These are phyloP conservation scores for Acrasis kona DNA, from an alignment of 78 protist species.

Conservation along the genomic window DNA sequence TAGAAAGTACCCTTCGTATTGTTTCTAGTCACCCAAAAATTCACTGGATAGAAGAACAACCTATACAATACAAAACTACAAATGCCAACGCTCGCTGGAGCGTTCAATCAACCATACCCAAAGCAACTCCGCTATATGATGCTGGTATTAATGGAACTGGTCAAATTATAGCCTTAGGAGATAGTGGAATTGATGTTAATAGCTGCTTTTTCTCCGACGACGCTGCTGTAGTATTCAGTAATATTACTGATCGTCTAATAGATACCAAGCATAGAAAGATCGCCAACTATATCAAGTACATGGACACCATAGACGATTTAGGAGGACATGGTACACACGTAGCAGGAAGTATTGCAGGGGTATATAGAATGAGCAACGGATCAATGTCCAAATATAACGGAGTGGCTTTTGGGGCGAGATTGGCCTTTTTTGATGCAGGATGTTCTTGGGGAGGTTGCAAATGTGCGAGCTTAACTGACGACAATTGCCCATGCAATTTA, in stretches of 20 bases:
- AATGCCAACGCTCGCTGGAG: background rate
- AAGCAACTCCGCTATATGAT: background rate
- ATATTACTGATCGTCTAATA: background rate
- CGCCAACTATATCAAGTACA: background rate
- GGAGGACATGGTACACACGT: constrained; percentile 51
- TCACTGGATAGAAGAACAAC: background rate
- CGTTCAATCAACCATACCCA: background rate
- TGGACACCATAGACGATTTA: background rate
- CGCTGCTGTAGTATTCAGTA: too few relatives aligned
- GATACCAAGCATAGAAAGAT: constrained; percentile 23
- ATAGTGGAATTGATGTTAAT: constrained; percentile 25
- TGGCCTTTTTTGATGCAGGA: constrained; percentile 21
- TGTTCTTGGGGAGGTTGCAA: too few relatives aligned
- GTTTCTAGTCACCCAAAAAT: background rate
- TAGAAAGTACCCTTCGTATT: background rate
- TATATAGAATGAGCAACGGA: background rate
- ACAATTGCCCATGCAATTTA: too few relatives aligned
- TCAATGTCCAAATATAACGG: constrained; percentile 10
- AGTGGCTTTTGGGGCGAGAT: constrained; percentile 16
- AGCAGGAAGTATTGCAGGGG: constrained; percentile 14
- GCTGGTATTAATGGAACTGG: constrained; percentile 14
- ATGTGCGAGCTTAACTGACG: too few relatives aligned
- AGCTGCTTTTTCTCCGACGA: constrained; percentile 26
- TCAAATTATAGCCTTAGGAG: constrained; percentile 13
- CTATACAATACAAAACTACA: background rate